Conservation (phyloP, 306 rosid genomes). For the Boehmeria nivea region DNA sequence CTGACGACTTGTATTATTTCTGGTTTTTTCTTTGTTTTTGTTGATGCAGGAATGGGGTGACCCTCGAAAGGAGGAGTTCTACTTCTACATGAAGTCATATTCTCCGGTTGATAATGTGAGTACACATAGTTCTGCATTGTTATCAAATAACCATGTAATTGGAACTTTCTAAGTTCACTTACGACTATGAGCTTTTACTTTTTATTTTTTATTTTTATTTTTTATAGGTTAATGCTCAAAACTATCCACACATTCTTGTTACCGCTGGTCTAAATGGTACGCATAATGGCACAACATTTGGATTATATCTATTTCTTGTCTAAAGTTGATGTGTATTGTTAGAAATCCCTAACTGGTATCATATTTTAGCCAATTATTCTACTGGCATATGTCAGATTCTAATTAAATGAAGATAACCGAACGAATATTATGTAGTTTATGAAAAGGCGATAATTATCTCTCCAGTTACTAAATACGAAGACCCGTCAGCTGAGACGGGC, state of each 20-base stretch:
- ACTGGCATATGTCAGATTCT: too few species aligned
- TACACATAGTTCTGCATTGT: constrained; percentile 11
- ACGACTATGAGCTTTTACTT: constrained; percentile 9
- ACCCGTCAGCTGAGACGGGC: too few species aligned
- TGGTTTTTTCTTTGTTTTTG: too few species aligned
- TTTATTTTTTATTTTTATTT: constrained; percentile 19
- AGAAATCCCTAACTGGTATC: too few species aligned
- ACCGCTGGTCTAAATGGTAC: constrained; percentile 93
- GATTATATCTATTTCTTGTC: neutral
- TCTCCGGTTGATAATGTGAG: constrained; percentile 94
- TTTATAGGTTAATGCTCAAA: constrained; percentile 65
- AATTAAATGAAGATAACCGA: too few species aligned
- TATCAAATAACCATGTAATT: constrained; percentile 2
- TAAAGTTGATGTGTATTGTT: too few species aligned
- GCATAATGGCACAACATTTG: constrained; percentile 8
- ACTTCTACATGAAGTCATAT: constrained; percentile 94
- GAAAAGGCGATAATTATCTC: too few species aligned
- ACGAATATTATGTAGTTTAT: too few species aligned
- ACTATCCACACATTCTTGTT: constrained; percentile 77
- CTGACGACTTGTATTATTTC: too few species aligned
- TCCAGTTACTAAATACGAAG: too few species aligned
- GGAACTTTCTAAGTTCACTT: too few species aligned
- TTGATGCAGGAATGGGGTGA: constrained; percentile 96
- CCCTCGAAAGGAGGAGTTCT: constrained; percentile 84
- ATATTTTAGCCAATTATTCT: too few species aligned